Conservation (phyloP, 129 eudicot genomes). For the Pseudognaphalium luteoalbum region DNA sequence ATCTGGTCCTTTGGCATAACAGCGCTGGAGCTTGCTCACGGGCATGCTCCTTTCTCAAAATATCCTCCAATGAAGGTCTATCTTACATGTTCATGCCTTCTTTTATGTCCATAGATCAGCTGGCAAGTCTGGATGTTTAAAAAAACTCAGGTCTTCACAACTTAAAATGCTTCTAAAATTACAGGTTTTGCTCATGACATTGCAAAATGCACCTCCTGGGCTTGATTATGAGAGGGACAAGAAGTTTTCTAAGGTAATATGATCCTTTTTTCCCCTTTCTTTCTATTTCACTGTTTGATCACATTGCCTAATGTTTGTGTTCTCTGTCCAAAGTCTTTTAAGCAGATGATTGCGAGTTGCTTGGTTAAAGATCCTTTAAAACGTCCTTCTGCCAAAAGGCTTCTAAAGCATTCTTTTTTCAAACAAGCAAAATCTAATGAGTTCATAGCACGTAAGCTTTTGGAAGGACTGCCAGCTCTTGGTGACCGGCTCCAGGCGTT, state of each 20-base stretch:
- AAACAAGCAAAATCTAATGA: conserved; percentile 91
- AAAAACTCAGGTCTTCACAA: conserved; percentile 11
- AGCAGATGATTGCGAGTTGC: conserved; percentile 99
- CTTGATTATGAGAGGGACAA: conserved; percentile 92
- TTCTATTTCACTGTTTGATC: neutral
- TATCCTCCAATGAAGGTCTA: conserved; percentile 96
- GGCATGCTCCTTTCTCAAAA: conserved; percentile 99
- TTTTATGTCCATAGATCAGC: neutral
- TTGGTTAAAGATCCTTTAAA: conserved; percentile 94
- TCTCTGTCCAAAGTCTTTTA: conserved; percentile 62
- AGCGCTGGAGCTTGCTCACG: conserved; percentile 98
- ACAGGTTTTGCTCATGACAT: conserved; percentile 92
- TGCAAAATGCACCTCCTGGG: conserved; percentile 99
- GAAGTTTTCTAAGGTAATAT: conserved; percentile 83
- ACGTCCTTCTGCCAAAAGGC: conserved; percentile 85
- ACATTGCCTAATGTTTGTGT: conserved; percentile 14
- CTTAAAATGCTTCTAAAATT: conserved; percentile 9
- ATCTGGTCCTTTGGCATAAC: conserved; percentile 99
- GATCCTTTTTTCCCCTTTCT: neutral
- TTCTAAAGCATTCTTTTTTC: conserved; percentile 84
- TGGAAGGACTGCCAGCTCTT: conserved; percentile 88
- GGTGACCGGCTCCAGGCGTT: conserved; percentile 85
- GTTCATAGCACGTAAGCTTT: conserved; percentile 66
- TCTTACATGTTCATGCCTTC: neutral
- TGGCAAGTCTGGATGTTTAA: neutral